A percentile compares a stretch with the other conserved stretches of the same genome.
Conservation (phyloP, 176 grass and related monocot genomes). For the Dendrocalamus sinicus region DNA sequence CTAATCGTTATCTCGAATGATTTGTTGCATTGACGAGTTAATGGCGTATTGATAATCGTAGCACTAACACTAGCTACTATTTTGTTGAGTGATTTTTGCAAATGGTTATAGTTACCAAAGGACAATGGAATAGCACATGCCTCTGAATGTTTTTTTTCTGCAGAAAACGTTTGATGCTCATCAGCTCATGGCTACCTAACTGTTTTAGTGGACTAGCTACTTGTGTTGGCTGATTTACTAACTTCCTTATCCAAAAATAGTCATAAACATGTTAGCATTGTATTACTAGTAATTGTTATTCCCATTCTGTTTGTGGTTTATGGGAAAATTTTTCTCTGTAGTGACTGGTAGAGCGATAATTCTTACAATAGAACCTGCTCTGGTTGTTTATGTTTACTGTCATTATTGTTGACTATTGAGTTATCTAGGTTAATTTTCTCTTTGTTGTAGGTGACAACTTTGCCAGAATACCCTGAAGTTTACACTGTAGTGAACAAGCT, state of each 20-base stretch:
- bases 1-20: neutral
- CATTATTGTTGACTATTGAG: constrained; percentile 27
- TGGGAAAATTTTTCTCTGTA: neutral
- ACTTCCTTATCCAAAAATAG: neutral
- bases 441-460: constrained; percentile 66
- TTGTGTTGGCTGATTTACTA: neutral
- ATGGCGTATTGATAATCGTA: neutral
- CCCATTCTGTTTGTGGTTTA: neutral
- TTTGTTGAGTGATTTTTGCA: neutral
- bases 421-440: constrained; percentile 4
- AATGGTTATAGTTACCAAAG: neutral
- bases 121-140: neutral
- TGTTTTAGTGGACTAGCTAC: neutral
- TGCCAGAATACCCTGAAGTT: constrained; percentile 75
- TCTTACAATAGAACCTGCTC: neutral
- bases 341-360: neutral
- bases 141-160: neutral
- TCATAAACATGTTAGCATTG: neutral
- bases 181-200: neutral
- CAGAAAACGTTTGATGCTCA: neutral
- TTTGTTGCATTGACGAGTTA: neutral
- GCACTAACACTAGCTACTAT: neutral
- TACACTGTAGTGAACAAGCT: constrained; percentile 74
- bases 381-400: constrained; percentile 7
- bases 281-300: neutral